Percentiles rank a stretch among this genome's conserved stretches.
Evolutionary conservation across 768 basidiomycete genomes (phyloP).

Genomic region (Rhodotorula paludigena): DNA sequence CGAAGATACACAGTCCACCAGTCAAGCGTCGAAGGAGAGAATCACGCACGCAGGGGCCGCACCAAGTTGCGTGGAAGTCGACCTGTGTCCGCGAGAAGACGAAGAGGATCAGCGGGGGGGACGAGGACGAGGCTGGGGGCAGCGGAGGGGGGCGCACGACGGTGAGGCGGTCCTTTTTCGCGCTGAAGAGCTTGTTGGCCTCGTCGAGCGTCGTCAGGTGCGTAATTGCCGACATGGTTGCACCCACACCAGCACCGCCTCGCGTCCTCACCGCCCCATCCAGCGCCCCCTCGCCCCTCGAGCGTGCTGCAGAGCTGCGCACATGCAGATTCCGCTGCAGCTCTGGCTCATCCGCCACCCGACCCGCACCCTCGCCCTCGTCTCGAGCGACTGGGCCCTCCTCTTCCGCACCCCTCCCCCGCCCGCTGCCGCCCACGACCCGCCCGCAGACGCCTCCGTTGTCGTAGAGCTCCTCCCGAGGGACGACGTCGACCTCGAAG

Average conservation of each 20-base stretch:
- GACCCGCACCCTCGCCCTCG: constrained; percentile 6
- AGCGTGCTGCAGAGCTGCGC: too few relatives aligned
- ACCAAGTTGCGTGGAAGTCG: constrained; percentile 34
- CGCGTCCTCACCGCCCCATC: too few relatives aligned
- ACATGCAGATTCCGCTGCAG: background rate
- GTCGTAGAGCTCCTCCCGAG: constrained; percentile 80
- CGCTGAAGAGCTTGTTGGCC: constrained; percentile 23
- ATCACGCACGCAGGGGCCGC: constrained; percentile 17
- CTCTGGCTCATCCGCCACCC: constrained; percentile 23
- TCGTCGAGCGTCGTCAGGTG: constrained; percentile 9
- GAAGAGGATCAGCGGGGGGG: background rate
- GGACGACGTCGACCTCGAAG: constrained; percentile 63
- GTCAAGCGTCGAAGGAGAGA: too few relatives aligned
- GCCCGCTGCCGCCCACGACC: background rate
- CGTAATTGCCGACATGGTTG: constrained; percentile 38
- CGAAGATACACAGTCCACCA: too few relatives aligned
- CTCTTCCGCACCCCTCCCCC: constrained; percentile 8
- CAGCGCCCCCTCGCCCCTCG: too few relatives aligned
- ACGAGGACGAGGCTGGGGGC: too few relatives aligned
- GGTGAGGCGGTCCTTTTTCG: constrained; percentile 19
- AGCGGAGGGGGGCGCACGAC: constrained; percentile 5
- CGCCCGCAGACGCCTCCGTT: constrained; percentile 5
- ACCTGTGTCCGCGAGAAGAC: background rate
- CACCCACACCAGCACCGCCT: background rate
- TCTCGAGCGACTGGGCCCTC: constrained; percentile 18